phyloP scores from a whole-genome alignment of 176 grass and related monocot genomes.

The Phyllostachys edulis region DNA sequence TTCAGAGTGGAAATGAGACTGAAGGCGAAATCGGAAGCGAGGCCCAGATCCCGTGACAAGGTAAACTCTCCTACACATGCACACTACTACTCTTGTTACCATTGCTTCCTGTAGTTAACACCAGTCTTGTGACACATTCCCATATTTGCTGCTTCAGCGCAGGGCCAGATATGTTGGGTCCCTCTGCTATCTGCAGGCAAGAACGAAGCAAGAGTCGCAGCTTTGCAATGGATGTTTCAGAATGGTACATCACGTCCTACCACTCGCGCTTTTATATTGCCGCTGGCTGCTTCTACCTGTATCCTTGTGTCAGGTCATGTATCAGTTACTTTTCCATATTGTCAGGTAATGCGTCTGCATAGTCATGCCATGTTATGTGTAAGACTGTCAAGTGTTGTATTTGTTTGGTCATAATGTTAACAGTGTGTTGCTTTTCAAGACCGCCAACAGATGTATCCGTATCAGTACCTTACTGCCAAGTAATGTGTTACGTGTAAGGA shows the following conservation, averaged over 20 bases:
- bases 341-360: too few relatives aligned
- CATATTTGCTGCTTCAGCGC: background rate
- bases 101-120: background rate
- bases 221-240: background rate
- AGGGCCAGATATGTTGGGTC: background rate
- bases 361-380: too few relatives aligned
- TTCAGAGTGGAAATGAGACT: background rate
- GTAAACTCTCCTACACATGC: background rate
- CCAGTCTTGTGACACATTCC: background rate
- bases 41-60: background rate
- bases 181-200: background rate
- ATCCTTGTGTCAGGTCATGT: background rate
- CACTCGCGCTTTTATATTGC: background rate
- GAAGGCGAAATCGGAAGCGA: background rate
- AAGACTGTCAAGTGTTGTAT: background rate
- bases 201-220: background rate
- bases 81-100: background rate
- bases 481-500: too few relatives aligned
- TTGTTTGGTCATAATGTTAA: too few relatives aligned
- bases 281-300: background rate
- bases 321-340: background rate
- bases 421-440: too few relatives aligned
- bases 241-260: background rate
- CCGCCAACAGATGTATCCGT: background rate
- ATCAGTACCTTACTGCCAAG: background rate